Base-by-base conservation (phyloP, 2,329 filamentous ascomycete species). In the Aspergillus sp. region DNA sequence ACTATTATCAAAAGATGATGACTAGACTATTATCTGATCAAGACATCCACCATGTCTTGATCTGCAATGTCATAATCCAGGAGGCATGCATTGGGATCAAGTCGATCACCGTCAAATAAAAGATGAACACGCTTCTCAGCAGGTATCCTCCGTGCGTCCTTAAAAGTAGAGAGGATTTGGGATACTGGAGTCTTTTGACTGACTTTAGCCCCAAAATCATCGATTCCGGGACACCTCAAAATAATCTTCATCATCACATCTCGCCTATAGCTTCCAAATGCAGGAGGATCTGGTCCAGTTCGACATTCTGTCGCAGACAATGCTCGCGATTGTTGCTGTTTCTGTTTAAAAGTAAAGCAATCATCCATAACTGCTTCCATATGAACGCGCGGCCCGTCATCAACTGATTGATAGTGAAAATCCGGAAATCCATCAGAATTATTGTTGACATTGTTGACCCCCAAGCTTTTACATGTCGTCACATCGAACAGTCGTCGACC, bases 361-460 rank as follows among this genome's bases (percentile, higher is more conserved):
- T 85, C 81, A 6, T 81, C 74, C 0, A 86, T 91, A 78, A 87
- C 88, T 5, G 85, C 86, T 64, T 90, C 84, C 53, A 95, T 76
- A 55, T 85, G 79, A n/a, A 95, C 77, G 46, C 79, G 78, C 6
- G 74, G 74, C 20, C 77, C 75, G 22, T 78, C 76, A 3, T 74
- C 66, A 46, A 62, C 55, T 17, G 79, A 77, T 1, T 78, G 76
- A 19, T 74, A n/a, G n/a, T 30, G 37, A 7, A 39, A 2, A 13
- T 19, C 33, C 15, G 13, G 10, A 19, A 20, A 39, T 7, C 37
- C 15, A 39, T 15, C 37, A 39, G 9, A 39, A 39, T 22, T 39
- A 39, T 22, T 12, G 9, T 19, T 20, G 15, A 12, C 37, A 39
- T 7, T 19, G 23, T 71, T 69, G 41, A 93, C 77, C 5, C 83